Percentiles rank a stretch among this genome's conserved stretches.
Conservation (phyloP, 208 protist species). For the Trypanosomatidae sp. region DNA sequence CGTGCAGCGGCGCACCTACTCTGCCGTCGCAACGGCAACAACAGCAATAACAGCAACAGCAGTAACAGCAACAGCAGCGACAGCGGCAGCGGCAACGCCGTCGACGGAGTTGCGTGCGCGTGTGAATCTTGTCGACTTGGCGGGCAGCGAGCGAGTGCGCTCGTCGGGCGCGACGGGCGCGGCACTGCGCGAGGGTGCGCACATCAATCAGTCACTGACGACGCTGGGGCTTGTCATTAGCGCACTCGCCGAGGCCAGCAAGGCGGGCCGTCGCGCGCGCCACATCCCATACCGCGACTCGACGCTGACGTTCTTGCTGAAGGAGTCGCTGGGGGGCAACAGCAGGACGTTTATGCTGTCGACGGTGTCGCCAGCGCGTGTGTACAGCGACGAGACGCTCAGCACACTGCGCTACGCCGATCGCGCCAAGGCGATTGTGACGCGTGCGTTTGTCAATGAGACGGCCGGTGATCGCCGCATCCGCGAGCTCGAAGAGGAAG, state of each 20-base stretch:
- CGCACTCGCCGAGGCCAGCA: conserved; percentile 35
- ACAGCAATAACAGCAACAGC: neutral
- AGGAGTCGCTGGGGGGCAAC: conserved; percentile 86
- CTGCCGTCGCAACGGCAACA: neutral
- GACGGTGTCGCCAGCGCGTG: conserved; percentile 62
- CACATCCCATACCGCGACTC: conserved; percentile 82
- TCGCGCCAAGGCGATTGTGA: conserved; percentile 86
- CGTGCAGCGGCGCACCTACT: conserved; percentile 25
- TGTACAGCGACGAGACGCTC: conserved; percentile 79
- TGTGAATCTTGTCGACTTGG: conserved; percentile 90
- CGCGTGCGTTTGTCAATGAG: conserved; percentile 80
- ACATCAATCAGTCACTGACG: conserved; percentile 87
- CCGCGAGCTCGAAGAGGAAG: conserved; percentile 76
- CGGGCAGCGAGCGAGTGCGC: conserved; percentile 82
- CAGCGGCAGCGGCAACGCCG: conserved; percentile 6
- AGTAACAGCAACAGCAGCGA: neutral
- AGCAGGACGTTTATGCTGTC: conserved; percentile 89
- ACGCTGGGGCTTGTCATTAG: conserved; percentile 88
- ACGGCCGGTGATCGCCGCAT: conserved; percentile 72
- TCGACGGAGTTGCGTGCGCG: conserved; percentile 44
- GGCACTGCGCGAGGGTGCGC: conserved; percentile 59
- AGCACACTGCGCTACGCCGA: conserved; percentile 88
- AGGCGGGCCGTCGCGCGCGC: neutral
- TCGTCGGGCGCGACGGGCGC: conserved; percentile 71
- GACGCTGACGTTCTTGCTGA: conserved; percentile 77